phyloP scores from a whole-genome alignment of 1,139 yeast genomes.

The Maudiozyma humilis region DNA sequence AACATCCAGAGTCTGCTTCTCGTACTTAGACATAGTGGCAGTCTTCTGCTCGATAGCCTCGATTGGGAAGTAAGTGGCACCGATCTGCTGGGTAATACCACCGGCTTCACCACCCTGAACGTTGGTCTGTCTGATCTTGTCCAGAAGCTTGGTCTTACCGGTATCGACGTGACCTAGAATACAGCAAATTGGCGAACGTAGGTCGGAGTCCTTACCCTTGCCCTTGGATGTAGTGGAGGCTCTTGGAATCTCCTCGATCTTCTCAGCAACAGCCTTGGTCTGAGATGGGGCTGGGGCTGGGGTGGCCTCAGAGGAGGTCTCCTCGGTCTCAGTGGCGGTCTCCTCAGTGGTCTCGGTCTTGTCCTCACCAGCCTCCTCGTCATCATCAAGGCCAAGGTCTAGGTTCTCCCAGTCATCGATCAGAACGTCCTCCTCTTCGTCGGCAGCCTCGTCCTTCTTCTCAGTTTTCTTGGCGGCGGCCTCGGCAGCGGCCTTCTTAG shows the following conservation, averaged over 20 bases:
- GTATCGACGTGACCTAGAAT: constrained; percentile 99
- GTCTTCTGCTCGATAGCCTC: constrained; percentile 88
- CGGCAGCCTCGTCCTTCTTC: constrained; percentile 38
- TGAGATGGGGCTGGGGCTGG: constrained; percentile 7
- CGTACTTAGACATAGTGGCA: constrained; percentile 79
- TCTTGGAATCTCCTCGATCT: constrained; percentile 15
- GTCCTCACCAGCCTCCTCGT: too few relatives aligned
- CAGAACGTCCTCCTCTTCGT: constrained; percentile 44
- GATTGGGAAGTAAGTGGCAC: constrained; percentile 98
- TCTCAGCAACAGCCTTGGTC: constrained; percentile 10
- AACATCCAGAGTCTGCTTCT: constrained; percentile 80
- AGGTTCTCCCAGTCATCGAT: constrained; percentile 63
- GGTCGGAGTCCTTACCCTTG: constrained; percentile 34
- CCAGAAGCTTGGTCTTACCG: constrained; percentile 94
- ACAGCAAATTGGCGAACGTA: constrained; percentile 98
- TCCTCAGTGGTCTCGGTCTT: too few relatives aligned
- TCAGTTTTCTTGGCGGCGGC: constrained; percentile 13
- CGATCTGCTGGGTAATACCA: constrained; percentile 99
- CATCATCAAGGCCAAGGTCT: constrained; percentile 48
- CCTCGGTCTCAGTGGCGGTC: constrained; percentile 17
- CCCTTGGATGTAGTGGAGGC: constrained; percentile 22
- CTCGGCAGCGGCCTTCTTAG: constrained; percentile 1
- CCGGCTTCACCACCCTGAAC: constrained; percentile 99
- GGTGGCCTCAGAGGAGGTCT: constrained; percentile 13
- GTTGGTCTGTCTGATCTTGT: constrained; percentile 94